phyloP scores from a whole-genome alignment of 129 eudicot species.

The Artemisia argyi region DNA sequence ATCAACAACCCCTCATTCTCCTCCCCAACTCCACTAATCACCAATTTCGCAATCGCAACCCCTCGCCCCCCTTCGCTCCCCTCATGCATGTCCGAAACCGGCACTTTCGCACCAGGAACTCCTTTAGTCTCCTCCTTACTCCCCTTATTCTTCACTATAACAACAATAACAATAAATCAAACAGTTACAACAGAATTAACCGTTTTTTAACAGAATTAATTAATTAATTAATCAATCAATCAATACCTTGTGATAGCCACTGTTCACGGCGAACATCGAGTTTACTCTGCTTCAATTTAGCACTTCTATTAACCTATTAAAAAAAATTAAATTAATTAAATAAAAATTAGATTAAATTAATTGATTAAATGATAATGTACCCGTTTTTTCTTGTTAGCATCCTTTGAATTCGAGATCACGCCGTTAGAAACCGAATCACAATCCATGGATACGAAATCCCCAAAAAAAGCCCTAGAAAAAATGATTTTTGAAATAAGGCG shows the following conservation, averaged over 20 bases:
- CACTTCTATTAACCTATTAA: conserved; percentile 69
- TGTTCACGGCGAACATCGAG: conserved; percentile 90
- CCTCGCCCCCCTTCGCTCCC: conserved; percentile 25
- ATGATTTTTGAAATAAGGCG: too few species aligned
- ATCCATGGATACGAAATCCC: too few species aligned
- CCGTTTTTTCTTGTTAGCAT: conserved; percentile 76
- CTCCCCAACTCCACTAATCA: conserved; percentile 34
- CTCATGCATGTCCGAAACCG: conserved; percentile 26
- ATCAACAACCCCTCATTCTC: conserved; percentile 47
- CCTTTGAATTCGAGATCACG: conserved; percentile 40
- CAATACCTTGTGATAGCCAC: conserved; percentile 80
- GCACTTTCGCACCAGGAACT: conserved; percentile 38
- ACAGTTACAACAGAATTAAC: not conserved
- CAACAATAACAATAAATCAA: not conserved
- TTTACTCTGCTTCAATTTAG: conserved; percentile 76
- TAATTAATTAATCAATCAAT: not conserved
- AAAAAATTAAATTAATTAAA: not conserved
- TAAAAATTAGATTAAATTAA: not conserved
- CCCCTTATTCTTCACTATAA: conserved; percentile 64
- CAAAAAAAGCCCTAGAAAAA: too few species aligned
- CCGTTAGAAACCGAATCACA: too few species aligned
- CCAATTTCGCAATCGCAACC: conserved; percentile 42
- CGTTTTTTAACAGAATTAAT: not conserved
- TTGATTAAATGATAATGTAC: conserved; percentile 23
- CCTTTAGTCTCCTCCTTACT: conserved; percentile 41